Conservation (phyloP, 2,329 filamentous ascomycete genomes). For the Diplodia scrobiculata region DNA sequence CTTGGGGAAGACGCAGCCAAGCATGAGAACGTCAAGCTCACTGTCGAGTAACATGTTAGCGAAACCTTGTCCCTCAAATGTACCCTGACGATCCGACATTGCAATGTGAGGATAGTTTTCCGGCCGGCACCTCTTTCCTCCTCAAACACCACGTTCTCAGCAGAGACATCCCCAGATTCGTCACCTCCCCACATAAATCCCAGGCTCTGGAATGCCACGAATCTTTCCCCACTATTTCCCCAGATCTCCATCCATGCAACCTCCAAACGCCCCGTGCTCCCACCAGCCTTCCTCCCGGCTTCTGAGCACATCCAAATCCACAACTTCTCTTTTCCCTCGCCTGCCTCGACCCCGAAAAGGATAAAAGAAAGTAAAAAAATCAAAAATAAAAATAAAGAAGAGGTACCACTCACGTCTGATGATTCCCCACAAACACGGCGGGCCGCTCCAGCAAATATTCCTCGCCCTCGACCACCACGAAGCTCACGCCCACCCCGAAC, state of each 20-base stretch:
- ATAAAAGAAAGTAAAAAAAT: not conserved
- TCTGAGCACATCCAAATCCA: not conserved
- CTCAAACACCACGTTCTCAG: not conserved
- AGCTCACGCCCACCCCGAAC: conserved; percentile 73
- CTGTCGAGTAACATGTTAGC: conserved; percentile 37
- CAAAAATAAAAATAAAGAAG: too few species aligned
- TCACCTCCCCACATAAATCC: not conserved
- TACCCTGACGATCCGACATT: not conserved
- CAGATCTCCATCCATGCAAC: conserved; percentile 20
- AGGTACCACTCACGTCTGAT: conserved; percentile 66
- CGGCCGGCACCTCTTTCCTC: not conserved
- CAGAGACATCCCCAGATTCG: not conserved
- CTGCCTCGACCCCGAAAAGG: not conserved
- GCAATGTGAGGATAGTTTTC: not conserved
- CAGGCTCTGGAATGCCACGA: not conserved
- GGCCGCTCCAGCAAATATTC: conserved; percentile 57
- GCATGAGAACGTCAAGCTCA: conserved; percentile 90
- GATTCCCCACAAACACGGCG: conserved; percentile 89
- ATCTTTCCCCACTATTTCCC: conserved; percentile 18
- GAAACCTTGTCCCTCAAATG: not conserved
- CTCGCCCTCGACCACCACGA: conserved; percentile 65
- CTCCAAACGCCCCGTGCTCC: conserved; percentile 14
- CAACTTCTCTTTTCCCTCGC: not conserved
- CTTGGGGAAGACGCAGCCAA: conserved; percentile 84
- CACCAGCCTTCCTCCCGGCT: not conserved